Evolutionary conservation across 164 flowering plant species (phyloP).

Genomic region (Sedum album): DNA sequence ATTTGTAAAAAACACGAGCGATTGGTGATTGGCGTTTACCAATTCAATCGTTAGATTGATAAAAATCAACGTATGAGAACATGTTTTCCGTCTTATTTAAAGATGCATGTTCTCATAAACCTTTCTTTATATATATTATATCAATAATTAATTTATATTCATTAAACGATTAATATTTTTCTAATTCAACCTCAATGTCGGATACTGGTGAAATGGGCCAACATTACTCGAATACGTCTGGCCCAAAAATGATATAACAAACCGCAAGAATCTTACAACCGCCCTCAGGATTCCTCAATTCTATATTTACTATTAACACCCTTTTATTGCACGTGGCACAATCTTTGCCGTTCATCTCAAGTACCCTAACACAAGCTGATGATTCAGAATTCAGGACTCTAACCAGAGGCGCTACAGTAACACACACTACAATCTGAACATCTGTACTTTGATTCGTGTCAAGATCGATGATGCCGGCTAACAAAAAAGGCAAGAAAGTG

Average conservation of each 20-base stretch:
- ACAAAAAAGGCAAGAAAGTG: constrained; percentile 49
- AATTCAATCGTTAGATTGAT: too few relatives aligned
- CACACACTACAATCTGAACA: too few relatives aligned
- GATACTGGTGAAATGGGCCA: neutral
- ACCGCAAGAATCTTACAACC: neutral
- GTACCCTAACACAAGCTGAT: neutral
- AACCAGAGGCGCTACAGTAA: neutral
- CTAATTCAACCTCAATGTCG: too few relatives aligned
- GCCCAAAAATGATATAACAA: too few relatives aligned
- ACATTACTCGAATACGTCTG: neutral
- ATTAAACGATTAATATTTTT: too few relatives aligned
- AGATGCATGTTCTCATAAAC: too few relatives aligned
- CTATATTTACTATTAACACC: neutral
- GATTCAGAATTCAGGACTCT: neutral
- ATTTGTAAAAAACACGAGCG: too few relatives aligned
- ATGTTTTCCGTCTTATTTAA: too few relatives aligned
- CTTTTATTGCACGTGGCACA: neutral
- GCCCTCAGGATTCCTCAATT: neutral
- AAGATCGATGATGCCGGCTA: constrained; percentile 35
- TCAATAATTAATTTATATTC: too few relatives aligned
- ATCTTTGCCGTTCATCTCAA: neutral
- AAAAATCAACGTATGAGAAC: too few relatives aligned
- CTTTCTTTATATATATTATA: too few relatives aligned
- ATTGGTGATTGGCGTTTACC: too few relatives aligned
- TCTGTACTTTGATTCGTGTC: neutral